Evolutionary conservation across 2,329 filamentous ascomycete species (phyloP).

Genomic region (Pseudogymnoascus sp.): DNA sequence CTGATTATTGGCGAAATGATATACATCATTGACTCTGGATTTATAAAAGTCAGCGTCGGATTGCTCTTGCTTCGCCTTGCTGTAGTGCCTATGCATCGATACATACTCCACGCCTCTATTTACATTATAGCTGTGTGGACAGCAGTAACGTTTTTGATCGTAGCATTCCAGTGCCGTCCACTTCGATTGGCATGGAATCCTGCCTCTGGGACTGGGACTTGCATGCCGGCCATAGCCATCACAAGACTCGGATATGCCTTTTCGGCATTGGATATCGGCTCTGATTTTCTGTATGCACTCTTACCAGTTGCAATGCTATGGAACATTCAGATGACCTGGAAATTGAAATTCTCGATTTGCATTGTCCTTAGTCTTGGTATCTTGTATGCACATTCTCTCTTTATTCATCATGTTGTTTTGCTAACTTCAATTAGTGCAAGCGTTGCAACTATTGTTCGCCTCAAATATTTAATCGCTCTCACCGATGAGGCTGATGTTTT

Average conservation of each 20-base stretch:
- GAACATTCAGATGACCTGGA: slow-evolving; percentile 32
- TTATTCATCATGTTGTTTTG: neutral
- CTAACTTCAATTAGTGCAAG: slow-evolving; percentile 36
- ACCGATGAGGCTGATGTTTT: slow-evolving; percentile 13
- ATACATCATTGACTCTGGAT: neutral
- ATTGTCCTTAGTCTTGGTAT: slow-evolving; percentile 18
- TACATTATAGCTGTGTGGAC: neutral
- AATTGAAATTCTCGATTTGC: slow-evolving; percentile 31
- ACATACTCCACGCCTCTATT: neutral
- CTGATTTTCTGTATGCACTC: slow-evolving; percentile 39
- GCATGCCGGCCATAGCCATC: neutral
- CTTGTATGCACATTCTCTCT: slow-evolving; percentile 12
- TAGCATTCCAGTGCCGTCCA: neutral
- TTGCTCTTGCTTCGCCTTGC: neutral
- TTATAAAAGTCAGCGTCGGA: neutral
- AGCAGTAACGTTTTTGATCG: neutral
- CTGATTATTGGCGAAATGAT: neutral
- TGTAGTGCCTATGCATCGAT: neutral
- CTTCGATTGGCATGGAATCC: neutral
- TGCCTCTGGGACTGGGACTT: neutral
- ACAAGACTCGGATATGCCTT: slow-evolving; percentile 26
- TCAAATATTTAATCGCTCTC: slow-evolving; percentile 24
- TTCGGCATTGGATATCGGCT: slow-evolving; percentile 36
- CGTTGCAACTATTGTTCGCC: slow-evolving; percentile 44
- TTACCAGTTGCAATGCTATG: slow-evolving; percentile 36